A percentile compares a stretch with the other conserved stretches of the same genome.
These are phyloP conservation scores for Rhodotorula kratochvilovae DNA, from an alignment of 768 basidiomycete genomes.

Conservation along the genomic window DNA sequence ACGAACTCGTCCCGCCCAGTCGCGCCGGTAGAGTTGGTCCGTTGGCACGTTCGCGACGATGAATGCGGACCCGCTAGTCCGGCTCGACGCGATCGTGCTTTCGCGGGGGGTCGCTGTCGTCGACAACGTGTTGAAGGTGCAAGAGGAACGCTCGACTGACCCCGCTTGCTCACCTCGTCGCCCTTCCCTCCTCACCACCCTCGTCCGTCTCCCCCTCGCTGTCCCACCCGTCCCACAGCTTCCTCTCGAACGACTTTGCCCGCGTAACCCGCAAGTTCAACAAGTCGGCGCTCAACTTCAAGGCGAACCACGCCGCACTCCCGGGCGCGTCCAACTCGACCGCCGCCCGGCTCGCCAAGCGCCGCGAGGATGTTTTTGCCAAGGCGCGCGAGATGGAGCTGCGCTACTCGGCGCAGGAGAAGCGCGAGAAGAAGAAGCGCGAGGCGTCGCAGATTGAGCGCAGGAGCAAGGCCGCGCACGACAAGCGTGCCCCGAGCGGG, in stretches of 20 bases:
- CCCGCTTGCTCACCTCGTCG: too few species aligned
- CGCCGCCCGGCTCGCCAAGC: conserved; percentile 7
- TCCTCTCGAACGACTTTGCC: conserved; percentile 29
- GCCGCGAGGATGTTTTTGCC: conserved; percentile 16
- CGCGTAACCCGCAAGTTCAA: conserved; percentile 17
- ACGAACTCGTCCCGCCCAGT: too few species aligned
- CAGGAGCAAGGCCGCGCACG: not conserved
- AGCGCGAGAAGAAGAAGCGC: conserved; percentile 3
- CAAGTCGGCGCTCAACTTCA: conserved; percentile 23
- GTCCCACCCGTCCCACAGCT: not conserved
- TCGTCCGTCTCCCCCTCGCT: not conserved
- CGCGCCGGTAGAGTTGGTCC: too few species aligned
- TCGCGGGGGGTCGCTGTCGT: too few species aligned
- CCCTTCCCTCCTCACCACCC: too few species aligned
- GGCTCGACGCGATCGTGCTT: too few species aligned
- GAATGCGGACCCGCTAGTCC: too few species aligned
- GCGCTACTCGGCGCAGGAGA: not conserved
- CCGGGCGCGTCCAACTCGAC: not conserved
- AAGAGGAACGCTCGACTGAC: too few species aligned
- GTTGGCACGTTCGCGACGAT: too few species aligned
- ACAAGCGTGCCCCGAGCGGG: conserved; percentile 26
- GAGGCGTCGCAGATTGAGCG: not conserved
- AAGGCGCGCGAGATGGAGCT: conserved; percentile 24
- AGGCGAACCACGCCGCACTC: conserved; percentile 21
- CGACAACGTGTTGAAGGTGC: too few species aligned